These are phyloP conservation scores for Hyaloscypha finlandica DNA, from an alignment of 495 filamentous ascomycete genomes.

Conservation along the genomic window DNA sequence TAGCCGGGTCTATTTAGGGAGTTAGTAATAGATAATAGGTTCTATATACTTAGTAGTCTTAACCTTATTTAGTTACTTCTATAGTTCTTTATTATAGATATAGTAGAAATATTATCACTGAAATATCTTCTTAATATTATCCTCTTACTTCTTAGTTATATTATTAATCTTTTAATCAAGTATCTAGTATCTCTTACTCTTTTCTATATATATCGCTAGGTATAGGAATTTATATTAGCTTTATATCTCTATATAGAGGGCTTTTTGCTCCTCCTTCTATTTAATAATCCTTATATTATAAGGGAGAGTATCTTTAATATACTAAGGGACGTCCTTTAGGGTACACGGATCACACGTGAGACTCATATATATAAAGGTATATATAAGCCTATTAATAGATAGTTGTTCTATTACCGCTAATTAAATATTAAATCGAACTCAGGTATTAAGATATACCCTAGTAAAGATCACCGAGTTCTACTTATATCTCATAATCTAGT, in stretches of 20 bases:
- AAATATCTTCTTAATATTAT: slow-evolving; percentile 11
- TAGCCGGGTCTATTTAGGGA: slow-evolving; percentile 13
- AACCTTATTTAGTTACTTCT: slow-evolving; percentile 15
- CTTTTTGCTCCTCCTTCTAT: slow-evolving; percentile 4
- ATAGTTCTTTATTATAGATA: slow-evolving; percentile 18
- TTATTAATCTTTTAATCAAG: slow-evolving; percentile 7
- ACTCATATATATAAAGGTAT: slow-evolving; percentile 11
- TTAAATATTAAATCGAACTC: slow-evolving; percentile 18
- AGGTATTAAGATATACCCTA: slow-evolving; percentile 11
- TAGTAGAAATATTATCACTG: slow-evolving; percentile 15
- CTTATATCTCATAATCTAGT: slow-evolving; percentile 19
- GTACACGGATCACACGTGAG: slow-evolving; percentile 14
- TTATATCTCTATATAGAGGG: neutral
- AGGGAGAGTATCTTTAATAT: slow-evolving; percentile 11
- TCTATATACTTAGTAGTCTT: slow-evolving; percentile 12
- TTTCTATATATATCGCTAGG: neutral
- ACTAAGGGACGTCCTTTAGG: slow-evolving; percentile 7
- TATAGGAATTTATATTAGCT: neutral
- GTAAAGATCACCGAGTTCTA: slow-evolving; percentile 8
- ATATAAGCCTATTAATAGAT: slow-evolving; percentile 4
- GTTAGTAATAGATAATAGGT: slow-evolving; percentile 15
- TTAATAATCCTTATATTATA: neutral
- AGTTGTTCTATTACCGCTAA: slow-evolving; percentile 8
- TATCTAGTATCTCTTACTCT: neutral
- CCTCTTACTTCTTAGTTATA: neutral